phyloP scores from a whole-genome alignment of 2,329 filamentous ascomycete genomes.

The Ophiocordyceps polyrhachis-furcata region DNA sequence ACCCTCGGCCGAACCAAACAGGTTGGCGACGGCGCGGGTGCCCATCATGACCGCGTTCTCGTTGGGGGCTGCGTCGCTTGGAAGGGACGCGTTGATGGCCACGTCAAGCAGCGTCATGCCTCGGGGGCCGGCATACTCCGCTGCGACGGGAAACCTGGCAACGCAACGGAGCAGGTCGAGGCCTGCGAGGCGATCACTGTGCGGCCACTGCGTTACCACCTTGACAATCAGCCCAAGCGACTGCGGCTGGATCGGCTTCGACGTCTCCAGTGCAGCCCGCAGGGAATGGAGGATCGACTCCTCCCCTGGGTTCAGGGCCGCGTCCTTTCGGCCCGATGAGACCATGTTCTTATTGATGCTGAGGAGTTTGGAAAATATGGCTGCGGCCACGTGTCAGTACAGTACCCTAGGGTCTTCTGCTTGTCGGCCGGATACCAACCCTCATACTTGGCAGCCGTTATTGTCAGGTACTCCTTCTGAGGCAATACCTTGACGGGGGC shows the following conservation, averaged over 20 bases:
- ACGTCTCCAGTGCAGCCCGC: conserved; percentile 42
- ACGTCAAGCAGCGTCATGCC: conserved; percentile 41
- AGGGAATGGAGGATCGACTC: conserved; percentile 42
- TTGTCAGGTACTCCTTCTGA: conserved; percentile 61
- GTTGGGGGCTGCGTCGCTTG: conserved; percentile 36
- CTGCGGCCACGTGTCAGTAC: conserved; percentile 16
- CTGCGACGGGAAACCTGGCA: conserved; percentile 48
- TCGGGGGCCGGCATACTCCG: conserved; percentile 34
- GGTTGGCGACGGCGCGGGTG: conserved; percentile 61
- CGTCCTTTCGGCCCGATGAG: conserved; percentile 50
- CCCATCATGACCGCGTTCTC: conserved; percentile 81
- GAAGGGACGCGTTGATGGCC: conserved; percentile 20
- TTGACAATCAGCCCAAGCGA: conserved; percentile 49
- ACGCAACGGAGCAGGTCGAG: conserved; percentile 79
- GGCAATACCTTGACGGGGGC: conserved; percentile 43
- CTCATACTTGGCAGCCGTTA: conserved; percentile 53
- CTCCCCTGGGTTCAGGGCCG: conserved; percentile 56
- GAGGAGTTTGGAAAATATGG: conserved; percentile 58
- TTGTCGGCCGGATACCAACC: conserved; percentile 14
- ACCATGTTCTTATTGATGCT: conserved; percentile 60
- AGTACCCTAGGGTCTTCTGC: neutral
- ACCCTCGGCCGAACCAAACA: conserved; percentile 61
- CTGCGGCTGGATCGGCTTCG: conserved; percentile 26
- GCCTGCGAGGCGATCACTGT: conserved; percentile 60
- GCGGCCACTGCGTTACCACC: conserved; percentile 63